Evolutionary conservation across 2,329 filamentous ascomycete genomes (phyloP).

Genomic region (Chrysosporium queenslandicum): DNA sequence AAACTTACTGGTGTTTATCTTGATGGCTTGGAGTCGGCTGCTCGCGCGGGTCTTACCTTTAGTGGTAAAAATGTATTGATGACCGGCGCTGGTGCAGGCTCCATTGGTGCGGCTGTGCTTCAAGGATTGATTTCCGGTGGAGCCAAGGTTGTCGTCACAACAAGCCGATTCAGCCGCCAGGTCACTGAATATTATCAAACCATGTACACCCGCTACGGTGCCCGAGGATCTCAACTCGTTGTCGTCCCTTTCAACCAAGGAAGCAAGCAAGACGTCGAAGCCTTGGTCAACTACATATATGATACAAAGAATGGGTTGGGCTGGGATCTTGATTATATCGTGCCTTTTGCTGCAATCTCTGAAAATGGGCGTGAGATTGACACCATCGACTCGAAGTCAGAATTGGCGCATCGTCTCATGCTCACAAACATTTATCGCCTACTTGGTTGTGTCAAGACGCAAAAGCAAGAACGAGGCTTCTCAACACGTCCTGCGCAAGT

Average conservation of each 20-base stretch:
- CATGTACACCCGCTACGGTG: conserved; percentile 92
- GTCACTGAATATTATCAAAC: conserved; percentile 99
- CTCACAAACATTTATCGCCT: conserved; percentile 91
- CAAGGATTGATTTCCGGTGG: conserved; percentile 94
- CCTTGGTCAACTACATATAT: conserved; percentile 90
- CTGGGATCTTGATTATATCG: conserved; percentile 93
- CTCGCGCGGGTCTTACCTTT: conserved; percentile 78
- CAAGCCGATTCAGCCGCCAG: conserved; percentile 88
- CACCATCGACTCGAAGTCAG: conserved; percentile 90
- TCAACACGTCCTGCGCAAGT: conserved; percentile 95
- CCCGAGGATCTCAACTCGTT: conserved; percentile 88
- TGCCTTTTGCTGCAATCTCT: conserved; percentile 94
- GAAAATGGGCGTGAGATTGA: conserved; percentile 98
- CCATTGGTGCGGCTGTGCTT: conserved; percentile 92
- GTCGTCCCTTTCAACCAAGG: conserved; percentile 99
- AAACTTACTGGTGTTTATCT: conserved; percentile 90
- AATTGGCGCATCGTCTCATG: conserved; percentile 98
- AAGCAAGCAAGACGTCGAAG: conserved; percentile 95
- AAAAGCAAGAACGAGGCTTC: conserved; percentile 79
- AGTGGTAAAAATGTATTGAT: conserved; percentile 93
- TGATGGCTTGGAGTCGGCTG: conserved; percentile 81
- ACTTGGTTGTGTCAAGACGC: conserved; percentile 77
- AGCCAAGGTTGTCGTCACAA: conserved; percentile 93
- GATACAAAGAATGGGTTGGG: conserved; percentile 91
- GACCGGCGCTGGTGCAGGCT: conserved; percentile 95